Evolutionary conservation across 805 yeast genomes (phyloP), one percentile per base, ranked within the genome.

Genomic region (Metschnikowia reukaufii): DNA sequence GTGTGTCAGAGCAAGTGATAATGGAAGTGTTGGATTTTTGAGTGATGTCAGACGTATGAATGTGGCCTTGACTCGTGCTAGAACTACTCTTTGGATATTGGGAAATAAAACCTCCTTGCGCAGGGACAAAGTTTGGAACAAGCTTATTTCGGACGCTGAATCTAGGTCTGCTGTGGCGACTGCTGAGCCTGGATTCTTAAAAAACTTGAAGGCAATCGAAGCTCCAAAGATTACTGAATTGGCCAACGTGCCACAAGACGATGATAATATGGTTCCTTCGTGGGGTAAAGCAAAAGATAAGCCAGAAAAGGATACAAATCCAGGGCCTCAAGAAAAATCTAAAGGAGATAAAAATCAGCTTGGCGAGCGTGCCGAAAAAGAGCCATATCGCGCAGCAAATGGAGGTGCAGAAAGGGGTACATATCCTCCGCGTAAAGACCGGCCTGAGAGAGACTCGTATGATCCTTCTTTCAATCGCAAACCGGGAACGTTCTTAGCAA

Each of bases 21-120:
- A 78, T 12, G 78, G 76, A 7, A 69, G 76, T 19, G 88, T 92
- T 49, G 99, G 98, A 15, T 94, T 94, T 67, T 76, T 94, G 63
- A 84, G 86, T 39, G 99, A 94, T 67, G 77, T 84, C 32, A 78
- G 99, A 53, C 87, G 99, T 72, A 88, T 94, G 96, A 94, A 94
- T 65, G 99, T 94, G 44, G 98, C 97, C 0, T 69, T 94, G 31
- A 92, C 98, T 0, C 86, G 99, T 71, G 97, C 98, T 0, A 81
- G 85, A 56, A 78, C 95, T 1, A 86, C 98, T 0, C 70, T 94
- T 53, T 94, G 98, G 98, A 83, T 94, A 47, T 65, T 95, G 13
- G 99, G 99, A 17, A 83, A 87, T 56, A 78, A 75, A 25, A 69
- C 73, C n/a, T 82, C 95, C 1, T 76, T 92, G 54, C 57, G 63